phyloP scores from a whole-genome alignment of 805 yeast species.

The Ogataea sp. region DNA sequence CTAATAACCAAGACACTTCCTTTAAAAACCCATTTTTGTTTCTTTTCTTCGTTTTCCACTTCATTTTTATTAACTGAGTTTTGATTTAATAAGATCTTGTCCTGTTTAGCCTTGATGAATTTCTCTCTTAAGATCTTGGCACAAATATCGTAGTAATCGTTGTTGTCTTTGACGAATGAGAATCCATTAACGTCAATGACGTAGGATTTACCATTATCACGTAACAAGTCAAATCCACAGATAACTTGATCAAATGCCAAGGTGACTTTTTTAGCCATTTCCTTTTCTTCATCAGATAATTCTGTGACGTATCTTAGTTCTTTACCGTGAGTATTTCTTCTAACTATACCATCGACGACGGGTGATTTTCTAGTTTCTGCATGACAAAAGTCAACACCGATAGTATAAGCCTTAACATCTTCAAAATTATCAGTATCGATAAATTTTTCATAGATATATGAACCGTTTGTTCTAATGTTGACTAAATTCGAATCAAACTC shows the following conservation, averaged over 20 bases:
- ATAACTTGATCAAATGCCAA: conserved; percentile 81
- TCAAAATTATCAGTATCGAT: conserved; percentile 98
- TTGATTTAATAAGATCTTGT: conserved; percentile 24
- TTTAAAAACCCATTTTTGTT: conserved; percentile 94
- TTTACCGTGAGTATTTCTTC: conserved; percentile 95
- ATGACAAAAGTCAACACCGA: conserved; percentile 84
- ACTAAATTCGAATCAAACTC: conserved; percentile 82
- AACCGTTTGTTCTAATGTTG: conserved; percentile 79
- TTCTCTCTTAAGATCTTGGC: conserved; percentile 68
- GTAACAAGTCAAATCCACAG: conserved; percentile 90
- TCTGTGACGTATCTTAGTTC: conserved; percentile 88
- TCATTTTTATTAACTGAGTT: neutral
- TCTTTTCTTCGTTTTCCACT: conserved; percentile 41
- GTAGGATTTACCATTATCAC: conserved; percentile 82
- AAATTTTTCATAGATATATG: conserved; percentile 86
- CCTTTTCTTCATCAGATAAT: conserved; percentile 63
- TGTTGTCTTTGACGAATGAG: conserved; percentile 92
- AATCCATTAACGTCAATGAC: conserved; percentile 98
- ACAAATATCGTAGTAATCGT: conserved; percentile 76
- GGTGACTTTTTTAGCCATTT: conserved; percentile 74
- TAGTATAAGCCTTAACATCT: conserved; percentile 98
- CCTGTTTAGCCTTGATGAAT: conserved; percentile 55
- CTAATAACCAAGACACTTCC: conserved; percentile 87
- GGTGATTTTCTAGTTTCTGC: conserved; percentile 99
- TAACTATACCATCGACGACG: conserved; percentile 97